phyloP scores from a whole-genome alignment of 2,329 filamentous ascomycete species.

The Arthrobotrys pseudoclavata region DNA sequence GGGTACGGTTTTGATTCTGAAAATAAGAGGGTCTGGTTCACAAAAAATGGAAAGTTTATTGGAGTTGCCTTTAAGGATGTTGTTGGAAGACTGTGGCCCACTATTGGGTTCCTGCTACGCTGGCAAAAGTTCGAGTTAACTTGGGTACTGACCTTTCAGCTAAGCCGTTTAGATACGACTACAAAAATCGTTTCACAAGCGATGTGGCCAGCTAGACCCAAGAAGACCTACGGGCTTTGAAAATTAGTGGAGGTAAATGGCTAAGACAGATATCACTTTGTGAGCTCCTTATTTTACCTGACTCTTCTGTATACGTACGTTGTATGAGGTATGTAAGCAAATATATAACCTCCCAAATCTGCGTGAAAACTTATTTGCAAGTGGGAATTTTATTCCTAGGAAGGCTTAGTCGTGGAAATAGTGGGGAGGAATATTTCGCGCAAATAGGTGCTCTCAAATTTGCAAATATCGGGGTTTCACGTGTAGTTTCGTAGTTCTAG shows the following conservation, averaged over 20 bases:
- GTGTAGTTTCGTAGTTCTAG: background rate
- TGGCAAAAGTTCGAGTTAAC: background rate
- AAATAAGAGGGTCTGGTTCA: slow-evolving; percentile 2
- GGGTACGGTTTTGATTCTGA: background rate
- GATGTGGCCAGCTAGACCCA: background rate
- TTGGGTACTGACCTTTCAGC: background rate
- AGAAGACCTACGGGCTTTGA: too few relatives aligned
- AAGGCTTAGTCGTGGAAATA: background rate
- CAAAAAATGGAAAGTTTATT: slow-evolving; percentile 2
- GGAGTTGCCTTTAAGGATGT: slow-evolving; percentile 1
- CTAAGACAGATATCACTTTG: too few relatives aligned
- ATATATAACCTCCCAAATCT: slow-evolving; percentile 14
- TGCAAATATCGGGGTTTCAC: background rate
- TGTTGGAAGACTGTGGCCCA: slow-evolving; percentile 7
- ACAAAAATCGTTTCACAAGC: background rate
- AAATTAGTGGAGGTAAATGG: too few relatives aligned
- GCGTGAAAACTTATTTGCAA: background rate
- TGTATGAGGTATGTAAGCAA: too few relatives aligned
- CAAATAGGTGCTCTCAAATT: background rate
- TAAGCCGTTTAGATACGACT: slow-evolving; percentile 1
- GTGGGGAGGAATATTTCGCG: background rate
- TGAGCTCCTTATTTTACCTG: too few relatives aligned
- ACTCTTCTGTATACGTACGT: too few relatives aligned
- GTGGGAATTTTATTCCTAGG: background rate
- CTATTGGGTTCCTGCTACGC: background rate